These are phyloP conservation scores for Hura crepitans DNA, from an alignment of 441 rosid genomes.

Conservation along the genomic window DNA sequence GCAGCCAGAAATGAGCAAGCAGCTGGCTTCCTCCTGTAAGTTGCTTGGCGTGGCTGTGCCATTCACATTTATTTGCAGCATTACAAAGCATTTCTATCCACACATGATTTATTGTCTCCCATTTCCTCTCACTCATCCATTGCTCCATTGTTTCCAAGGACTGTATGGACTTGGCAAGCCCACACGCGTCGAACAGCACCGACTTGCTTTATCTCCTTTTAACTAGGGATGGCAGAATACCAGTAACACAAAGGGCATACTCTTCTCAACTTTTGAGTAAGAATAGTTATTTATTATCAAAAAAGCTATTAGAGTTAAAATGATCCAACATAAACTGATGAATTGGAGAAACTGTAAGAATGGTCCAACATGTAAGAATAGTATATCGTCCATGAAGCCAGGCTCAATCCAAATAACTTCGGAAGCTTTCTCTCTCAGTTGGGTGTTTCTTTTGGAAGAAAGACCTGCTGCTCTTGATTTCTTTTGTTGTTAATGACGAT, in stretches of 20 bases:
- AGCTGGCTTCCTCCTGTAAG: conserved; percentile 40
- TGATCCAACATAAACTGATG: conserved; percentile 22
- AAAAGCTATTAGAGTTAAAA: conserved; percentile 11
- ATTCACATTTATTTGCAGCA: conserved; percentile 32
- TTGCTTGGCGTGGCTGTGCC: conserved; percentile 32
- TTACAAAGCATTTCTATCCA: conserved; percentile 35
- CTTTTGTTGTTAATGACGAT: conserved; percentile 14
- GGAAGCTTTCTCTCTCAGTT: conserved; percentile 9
- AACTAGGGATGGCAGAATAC: conserved; percentile 22
- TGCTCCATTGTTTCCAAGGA: conserved; percentile 9
- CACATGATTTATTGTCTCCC: conserved; percentile 30
- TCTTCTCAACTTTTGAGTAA: neutral
- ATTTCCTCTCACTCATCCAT: conserved; percentile 22
- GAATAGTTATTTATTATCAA: neutral
- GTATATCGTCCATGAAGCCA: conserved; percentile 32
- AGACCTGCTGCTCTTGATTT: conserved; percentile 16
- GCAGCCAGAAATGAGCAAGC: conserved; percentile 40
- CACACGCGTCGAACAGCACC: conserved; percentile 31
- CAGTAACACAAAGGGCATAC: conserved; percentile 20
- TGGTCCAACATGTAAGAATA: too few species aligned
- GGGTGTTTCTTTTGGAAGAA: conserved; percentile 18
- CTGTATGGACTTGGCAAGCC: conserved; percentile 14
- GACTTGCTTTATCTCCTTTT: conserved; percentile 28
- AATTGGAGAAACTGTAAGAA: conserved; percentile 13
- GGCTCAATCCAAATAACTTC: conserved; percentile 29